Evolutionary conservation across 768 basidiomycete genomes (phyloP).

Genomic region (Hygrophorus pudorinus): DNA sequence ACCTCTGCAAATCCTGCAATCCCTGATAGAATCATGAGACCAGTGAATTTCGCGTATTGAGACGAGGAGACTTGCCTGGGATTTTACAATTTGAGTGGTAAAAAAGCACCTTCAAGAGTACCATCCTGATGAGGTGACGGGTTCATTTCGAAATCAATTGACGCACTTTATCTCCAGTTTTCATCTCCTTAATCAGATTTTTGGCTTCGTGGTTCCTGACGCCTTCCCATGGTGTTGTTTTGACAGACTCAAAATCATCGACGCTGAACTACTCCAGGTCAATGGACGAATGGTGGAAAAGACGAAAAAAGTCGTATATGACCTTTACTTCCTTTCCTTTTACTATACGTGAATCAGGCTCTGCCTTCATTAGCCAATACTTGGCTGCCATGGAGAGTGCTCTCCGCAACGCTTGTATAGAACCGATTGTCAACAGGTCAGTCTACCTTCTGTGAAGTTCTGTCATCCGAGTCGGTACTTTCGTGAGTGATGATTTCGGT

Average conservation of each 20-base stretch:
- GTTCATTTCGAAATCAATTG: background rate
- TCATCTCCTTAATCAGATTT: constrained; percentile 80
- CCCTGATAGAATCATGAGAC: constrained; percentile 27
- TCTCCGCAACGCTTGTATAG: background rate
- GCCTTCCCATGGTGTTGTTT: constrained; percentile 79
- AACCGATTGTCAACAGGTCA: background rate
- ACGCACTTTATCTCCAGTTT: constrained; percentile 58
- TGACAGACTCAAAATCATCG: constrained; percentile 69
- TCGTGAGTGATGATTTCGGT: no score
- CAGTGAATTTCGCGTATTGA: background rate
- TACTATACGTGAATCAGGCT: constrained; percentile 74
- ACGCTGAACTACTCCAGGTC: constrained; percentile 56
- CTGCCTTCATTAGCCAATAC: constrained; percentile 78
- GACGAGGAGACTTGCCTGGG: constrained; percentile 41
- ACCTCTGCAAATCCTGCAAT: constrained; percentile 80
- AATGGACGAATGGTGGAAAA: background rate
- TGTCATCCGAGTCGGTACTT: background rate
- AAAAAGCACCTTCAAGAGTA: constrained; percentile 52
- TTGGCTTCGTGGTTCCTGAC: constrained; percentile 77
- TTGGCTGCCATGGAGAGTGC: constrained; percentile 10
- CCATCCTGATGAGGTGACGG: background rate
- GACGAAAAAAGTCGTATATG: constrained; percentile 5
- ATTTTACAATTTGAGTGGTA: constrained; percentile 84
- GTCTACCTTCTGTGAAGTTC: no score
- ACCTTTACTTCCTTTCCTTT: constrained; percentile 86